Base-by-base conservation (phyloP, 495 filamentous ascomycete genomes). In the Bombardia bombarda region DNA sequence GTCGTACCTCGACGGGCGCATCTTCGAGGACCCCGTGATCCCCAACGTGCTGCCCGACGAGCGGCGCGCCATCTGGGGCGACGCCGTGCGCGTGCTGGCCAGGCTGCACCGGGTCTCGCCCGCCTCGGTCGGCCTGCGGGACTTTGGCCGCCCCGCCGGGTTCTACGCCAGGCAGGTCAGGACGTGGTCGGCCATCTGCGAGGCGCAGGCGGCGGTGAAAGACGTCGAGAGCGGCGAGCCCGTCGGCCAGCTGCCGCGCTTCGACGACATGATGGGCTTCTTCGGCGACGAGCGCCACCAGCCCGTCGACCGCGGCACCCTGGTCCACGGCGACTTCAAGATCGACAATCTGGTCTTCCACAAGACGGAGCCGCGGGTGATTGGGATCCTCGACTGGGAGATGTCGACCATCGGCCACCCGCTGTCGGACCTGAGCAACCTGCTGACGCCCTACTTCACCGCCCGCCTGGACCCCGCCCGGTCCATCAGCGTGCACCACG, bases 271-370 rank as follows among this genome's bases (percentile, higher is more conserved):
- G 67, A 74, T 90, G 43, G 58, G 56, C 2, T 95, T 90, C 67
- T 95, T 97, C 54, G 59, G 55, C 28, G 70, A 83, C 62, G 66
- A 78, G 44, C 61, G 66, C 46, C 72, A 67, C 23, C 87, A 93
- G 57, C 90, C 92, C 2, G 72, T 69, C 23, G 90, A 96, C 53
- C 70, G 85, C 32, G 80, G 77, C 18, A 82, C 80, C 2, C 70
- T 95, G 17, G 80, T 98, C 20, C 92, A 98, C 54, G 92, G 92
- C 20, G 92, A 98, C 55, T 98, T 90, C 69, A 98, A 98, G 67
- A 90, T 98, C 55, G 92, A 98, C 61, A 98, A 98, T 53, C 66
- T 97, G 45, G 84, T 98, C 33, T 98, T 90, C 60, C 87, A 94
- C 63, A 80, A 84, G 64, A 89, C 80, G 0, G 87, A 93, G 63